Base-by-base conservation (phyloP, 164 flowering plant species). In the Liriodendron chinense region DNA sequence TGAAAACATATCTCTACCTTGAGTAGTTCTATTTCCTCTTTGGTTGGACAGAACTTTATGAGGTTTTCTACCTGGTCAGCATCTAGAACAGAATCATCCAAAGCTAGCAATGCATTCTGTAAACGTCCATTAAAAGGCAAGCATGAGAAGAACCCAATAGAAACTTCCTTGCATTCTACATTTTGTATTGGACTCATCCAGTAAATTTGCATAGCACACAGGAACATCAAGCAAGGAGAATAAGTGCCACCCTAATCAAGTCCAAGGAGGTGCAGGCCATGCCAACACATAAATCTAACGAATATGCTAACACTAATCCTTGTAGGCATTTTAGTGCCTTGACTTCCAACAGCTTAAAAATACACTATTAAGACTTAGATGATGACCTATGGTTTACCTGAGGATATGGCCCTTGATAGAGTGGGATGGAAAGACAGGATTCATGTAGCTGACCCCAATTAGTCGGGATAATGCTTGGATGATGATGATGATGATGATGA, bases 31-130 rank as follows among this genome's bases (percentile, higher is more conserved):
- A 90, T 94, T 76, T 96, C 99, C 84, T 94, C 99, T 83, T 93
- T 93, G 47, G 97, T 93, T 56, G 99, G 99, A 84, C 93, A 90
- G 74, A 94, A 96, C 77, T 96, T 96, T 78, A 94, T 93, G 65
- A 96, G 94, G 78, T 94, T 96, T 61, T 96, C 99, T 77, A 94
- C 94, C 81, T 92, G 98, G 83, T 96, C 99, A 79, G 85, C 83
- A 81, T 96, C 98, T 73, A 96, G 78, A 63, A 88, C 91, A 23
- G 94, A 84, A 74, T 91, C 98, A 82, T 96, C 99, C 87, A 96
- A 77, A 14, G 89, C 84, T 82, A 96, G 98, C 73, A 93, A 86
- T 22, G 91, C 84, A 82, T 82, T 82, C 99, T 96, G 93, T 50
- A 71, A 79, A 68, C 68, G 75, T 66, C 61, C 72, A 34, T 26